Base-by-base conservation (phyloP, 139 green algal species). In the Bryopsis sp. region DNA sequence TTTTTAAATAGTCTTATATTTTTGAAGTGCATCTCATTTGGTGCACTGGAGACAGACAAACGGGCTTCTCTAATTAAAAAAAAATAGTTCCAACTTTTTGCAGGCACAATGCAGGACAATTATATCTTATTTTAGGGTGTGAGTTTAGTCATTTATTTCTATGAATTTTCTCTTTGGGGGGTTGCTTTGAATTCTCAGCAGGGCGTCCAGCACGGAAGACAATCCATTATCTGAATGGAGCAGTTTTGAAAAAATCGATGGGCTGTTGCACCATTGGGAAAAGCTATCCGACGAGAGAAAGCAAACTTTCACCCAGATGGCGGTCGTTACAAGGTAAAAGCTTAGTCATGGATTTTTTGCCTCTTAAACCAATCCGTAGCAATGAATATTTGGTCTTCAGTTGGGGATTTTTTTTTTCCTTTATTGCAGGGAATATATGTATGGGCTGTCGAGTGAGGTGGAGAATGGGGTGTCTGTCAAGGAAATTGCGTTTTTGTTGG, bases 221-320 rank as follows among this genome's bases (percentile, higher is more conserved):
- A n/a, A n/a, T n/a, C n/a, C n/a, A n/a, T n/a, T n/a, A n/a, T n/a
- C n/a, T n/a, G n/a, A n/a, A n/a, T 61, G 50, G 50, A 61, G 33
- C 19, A 61, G 8, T 32, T 61, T 36, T 46, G 5, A 37, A 38
- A 72, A 64, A 3, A 58, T 90, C 2, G 38, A 84, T 58, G 2
- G 4, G 2, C 72, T 92, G 48, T 11, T 76, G 50, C 62, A 77
- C 37, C 86, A 92, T 65, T 91, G 83, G 85, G 67, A 76, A 0
- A 4, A 60, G 1, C 67, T 91, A 39, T 47, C 64, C 29, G 71
- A 73, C 6, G 47, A 62, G 3, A 47, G 66, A 6, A 89, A 89
- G 73, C 11, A 76, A 24, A 29, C 62, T 48, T 88, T 73, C 68
- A 85, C 83, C 0, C 84, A 92, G 63, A 90, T 92, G 86, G 86